Percentiles rank a stretch among this genome's conserved stretches.
phyloP scores from a whole-genome alignment of 2,329 filamentous ascomycete genomes.

The Verticillium nonalfalfae region DNA sequence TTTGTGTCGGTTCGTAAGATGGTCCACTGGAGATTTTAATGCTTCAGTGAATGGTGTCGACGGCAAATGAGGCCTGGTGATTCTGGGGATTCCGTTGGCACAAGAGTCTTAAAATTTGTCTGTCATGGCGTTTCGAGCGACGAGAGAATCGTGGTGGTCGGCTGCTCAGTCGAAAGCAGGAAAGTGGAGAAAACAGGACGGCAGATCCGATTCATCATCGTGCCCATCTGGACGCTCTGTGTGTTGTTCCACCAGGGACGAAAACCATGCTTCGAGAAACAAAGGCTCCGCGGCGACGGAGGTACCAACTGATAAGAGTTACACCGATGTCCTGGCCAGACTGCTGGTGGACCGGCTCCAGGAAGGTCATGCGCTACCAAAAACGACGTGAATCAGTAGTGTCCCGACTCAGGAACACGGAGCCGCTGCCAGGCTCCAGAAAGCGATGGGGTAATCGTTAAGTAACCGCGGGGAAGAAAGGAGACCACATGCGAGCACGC shows the following conservation, averaged over 20 bases:
- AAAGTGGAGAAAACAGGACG: constrained; percentile 6
- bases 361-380: not conserved
- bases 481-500: not conserved
- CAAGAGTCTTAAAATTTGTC: constrained; percentile 10
- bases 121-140: constrained; percentile 1
- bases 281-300: not conserved
- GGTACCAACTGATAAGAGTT: not conserved
- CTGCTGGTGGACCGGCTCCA: not conserved
- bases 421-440: not conserved
- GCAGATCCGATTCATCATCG: not conserved
- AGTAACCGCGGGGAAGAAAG: constrained; percentile 6
- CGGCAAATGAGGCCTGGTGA: not conserved
- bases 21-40: too few species aligned
- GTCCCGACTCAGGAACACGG: not conserved
- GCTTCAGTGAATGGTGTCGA: not conserved
- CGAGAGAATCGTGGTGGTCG: constrained; percentile 5
- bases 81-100: not conserved
- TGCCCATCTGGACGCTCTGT: not conserved
- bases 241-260: not conserved
- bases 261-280: not conserved
- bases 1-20: too few species aligned
- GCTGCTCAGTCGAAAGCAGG: constrained; percentile 9
- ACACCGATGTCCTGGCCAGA: not conserved
- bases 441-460: constrained; percentile 14
- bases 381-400: not conserved